Evolutionary conservation across 306 rosid species (phyloP).

Genomic region (Glycyrrhiza uralensis): DNA sequence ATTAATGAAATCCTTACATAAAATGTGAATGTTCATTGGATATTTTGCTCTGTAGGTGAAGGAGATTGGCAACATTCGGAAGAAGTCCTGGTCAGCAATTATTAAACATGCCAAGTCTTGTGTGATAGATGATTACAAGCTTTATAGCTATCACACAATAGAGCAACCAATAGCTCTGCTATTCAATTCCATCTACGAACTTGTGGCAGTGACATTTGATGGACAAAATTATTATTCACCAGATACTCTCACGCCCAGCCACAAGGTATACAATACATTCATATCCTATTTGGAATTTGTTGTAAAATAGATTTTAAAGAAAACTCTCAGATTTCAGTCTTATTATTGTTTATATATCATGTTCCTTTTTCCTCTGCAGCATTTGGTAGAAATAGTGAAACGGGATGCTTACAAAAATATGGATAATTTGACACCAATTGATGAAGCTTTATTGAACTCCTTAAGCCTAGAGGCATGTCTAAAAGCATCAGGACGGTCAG

Average conservation of each 20-base stretch:
- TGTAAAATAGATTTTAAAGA: neutral
- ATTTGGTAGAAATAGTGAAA: slow-evolving; percentile 38
- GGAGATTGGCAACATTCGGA: slow-evolving; percentile 42
- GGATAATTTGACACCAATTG: slow-evolving; percentile 13
- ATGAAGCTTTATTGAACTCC: slow-evolving; percentile 16
- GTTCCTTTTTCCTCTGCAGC: slow-evolving; percentile 32
- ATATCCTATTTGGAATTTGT: neutral
- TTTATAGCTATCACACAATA: slow-evolving; percentile 13
- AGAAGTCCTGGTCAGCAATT: slow-evolving; percentile 40
- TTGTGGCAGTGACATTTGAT: slow-evolving; percentile 43
- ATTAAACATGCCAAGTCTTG: slow-evolving; percentile 49
- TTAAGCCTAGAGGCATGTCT: slow-evolving; percentile 15
- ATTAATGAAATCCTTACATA: neutral
- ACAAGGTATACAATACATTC: slow-evolving; percentile 31
- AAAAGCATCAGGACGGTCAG: slow-evolving; percentile 17
- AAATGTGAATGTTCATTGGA: neutral
- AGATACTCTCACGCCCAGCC: slow-evolving; percentile 5
- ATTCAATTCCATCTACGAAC: slow-evolving; percentile 48
- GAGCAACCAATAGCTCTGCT: slow-evolving; percentile 22
- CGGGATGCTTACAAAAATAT: slow-evolving; percentile 36
- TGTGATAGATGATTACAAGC: slow-evolving; percentile 32
- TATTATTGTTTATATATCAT: neutral
- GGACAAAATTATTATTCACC: slow-evolving; percentile 19
- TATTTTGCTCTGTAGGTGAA: slow-evolving; percentile 31
- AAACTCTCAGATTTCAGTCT: neutral